Base-by-base conservation (phyloP, 1,284 basidiomycete genomes). In the Fomitopsis schrenkii region DNA sequence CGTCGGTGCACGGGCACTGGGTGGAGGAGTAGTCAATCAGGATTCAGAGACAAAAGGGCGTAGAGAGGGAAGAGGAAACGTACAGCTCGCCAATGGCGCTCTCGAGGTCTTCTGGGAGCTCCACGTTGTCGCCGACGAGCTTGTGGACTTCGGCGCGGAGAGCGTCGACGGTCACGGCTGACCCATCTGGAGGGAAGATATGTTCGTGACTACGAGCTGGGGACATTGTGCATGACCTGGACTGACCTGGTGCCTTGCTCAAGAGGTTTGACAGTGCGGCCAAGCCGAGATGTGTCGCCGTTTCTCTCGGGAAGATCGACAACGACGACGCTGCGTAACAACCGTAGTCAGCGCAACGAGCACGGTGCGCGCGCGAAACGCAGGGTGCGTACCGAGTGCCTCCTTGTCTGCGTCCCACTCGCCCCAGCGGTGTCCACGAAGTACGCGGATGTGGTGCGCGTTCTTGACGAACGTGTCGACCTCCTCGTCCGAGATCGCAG, bases 401-500 rank as follows among this genome's bases (percentile, higher is more conserved):
- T 76, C 74, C 52, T 76, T 76, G 67, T 87, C 80, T 57, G 75
- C 72, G 62, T 90, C 84, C 38, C 91, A 77, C 3, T 79, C 74
- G 41, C 83, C 83, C 79, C 89, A 87, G 52, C 79, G 82, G 65
- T 81, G 83, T 0, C 96, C 95, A 40, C 87, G 80, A 61, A 98
- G 76, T 1, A 97, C 77, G 63, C 86, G 87, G 17, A 98, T 74
- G 15, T 86, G 93, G 71, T 93, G 94, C 0, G 91, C 85, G 68
- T 98, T 97, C 81, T 92, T 96, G 54, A 97, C 91, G 71, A 99
- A 99, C 7, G 83, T 79, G 68, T 94, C 91, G 4, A 97, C 78
- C 50, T 93, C 72, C 0, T 76, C 78, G 44, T 86, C 72, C 50
- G 81, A 79, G 19, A 86, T 71, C 50, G 84, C 52, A 28, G 68